Evolutionary conservation across 2,329 filamentous ascomycete genomes (phyloP).

Genomic region (Didymella keratinophila): DNA sequence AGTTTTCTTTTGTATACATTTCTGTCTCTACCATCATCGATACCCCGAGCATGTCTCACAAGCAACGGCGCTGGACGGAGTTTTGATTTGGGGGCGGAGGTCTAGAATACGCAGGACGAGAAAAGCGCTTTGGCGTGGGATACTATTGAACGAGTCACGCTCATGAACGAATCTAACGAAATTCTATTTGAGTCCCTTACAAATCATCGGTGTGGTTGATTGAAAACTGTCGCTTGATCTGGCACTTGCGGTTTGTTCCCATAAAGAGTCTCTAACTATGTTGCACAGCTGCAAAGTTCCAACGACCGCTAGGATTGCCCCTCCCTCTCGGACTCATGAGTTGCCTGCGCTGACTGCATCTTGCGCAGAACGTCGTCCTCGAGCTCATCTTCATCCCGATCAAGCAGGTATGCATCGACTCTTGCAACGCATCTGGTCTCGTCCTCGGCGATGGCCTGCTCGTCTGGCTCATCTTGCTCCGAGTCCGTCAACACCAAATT

Average conservation of each 20-base stretch:
- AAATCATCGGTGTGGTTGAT: not conserved
- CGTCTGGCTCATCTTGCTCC: too few species aligned
- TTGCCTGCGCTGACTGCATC: not conserved
- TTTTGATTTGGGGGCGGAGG: constrained; percentile 9
- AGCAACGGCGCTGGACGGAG: constrained; percentile 30
- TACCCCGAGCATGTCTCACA: constrained; percentile 34
- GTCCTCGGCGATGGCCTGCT: not conserved
- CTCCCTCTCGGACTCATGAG: not conserved
- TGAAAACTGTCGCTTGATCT: not conserved
- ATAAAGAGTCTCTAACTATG: too few species aligned
- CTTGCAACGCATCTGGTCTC: not conserved
- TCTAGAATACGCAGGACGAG: constrained; percentile 6
- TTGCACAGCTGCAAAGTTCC: too few species aligned
- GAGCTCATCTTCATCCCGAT: not conserved
- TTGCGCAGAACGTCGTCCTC: not conserved
- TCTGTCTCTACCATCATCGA: constrained; percentile 26
- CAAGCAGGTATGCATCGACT: not conserved
- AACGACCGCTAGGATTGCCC: too few species aligned
- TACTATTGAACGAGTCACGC: constrained; percentile 1
- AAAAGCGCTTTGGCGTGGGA: constrained; percentile 7
- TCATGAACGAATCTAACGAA: not conserved
- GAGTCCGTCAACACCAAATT: too few species aligned
- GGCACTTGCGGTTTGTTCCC: not conserved
- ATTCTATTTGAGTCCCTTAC: not conserved
- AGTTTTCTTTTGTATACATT: constrained; percentile 12